These are phyloP conservation scores for Rhododendron henanense DNA, from an alignment of 148 eudicot genomes.

Conservation along the genomic window DNA sequence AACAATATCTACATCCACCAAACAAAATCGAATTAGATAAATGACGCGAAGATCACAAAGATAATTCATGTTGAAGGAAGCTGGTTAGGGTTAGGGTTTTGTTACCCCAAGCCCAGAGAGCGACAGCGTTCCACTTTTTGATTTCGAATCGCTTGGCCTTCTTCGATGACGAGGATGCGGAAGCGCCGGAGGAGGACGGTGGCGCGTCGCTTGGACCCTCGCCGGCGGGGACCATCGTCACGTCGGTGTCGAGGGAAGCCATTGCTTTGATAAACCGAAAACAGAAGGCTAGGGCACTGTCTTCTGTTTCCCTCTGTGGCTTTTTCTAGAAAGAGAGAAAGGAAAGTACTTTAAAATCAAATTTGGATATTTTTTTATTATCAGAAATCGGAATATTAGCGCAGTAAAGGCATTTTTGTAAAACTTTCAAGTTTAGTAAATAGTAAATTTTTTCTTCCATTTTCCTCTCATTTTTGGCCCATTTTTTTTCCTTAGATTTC, in stretches of 20 bases:
- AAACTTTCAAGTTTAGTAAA: no score
- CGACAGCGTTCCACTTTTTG: constrained; percentile 94
- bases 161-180: constrained; percentile 29
- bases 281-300: background rate
- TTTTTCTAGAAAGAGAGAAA: background rate
- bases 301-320: background rate
- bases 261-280: constrained; percentile 7
- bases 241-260: constrained; percentile 44
- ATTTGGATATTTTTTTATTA: no score
- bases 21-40: background rate
- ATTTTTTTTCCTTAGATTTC: no score
- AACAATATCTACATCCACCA: constrained; percentile 57
- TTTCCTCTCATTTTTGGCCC: no score
- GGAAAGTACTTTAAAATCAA: background rate
- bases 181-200: constrained; percentile 28
- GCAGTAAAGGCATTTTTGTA: no score
- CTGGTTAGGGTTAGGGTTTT: background rate
- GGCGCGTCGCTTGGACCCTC: constrained; percentile 30
- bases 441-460: no score
- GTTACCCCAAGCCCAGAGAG: constrained; percentile 97
- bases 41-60: background rate
- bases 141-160: constrained; percentile 82
- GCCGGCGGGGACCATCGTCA: constrained; percentile 43
- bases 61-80: background rate
- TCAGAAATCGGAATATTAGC: no score